Conservation (phyloP, 495 filamentous ascomycete genomes). For the Cercophora scortea region DNA sequence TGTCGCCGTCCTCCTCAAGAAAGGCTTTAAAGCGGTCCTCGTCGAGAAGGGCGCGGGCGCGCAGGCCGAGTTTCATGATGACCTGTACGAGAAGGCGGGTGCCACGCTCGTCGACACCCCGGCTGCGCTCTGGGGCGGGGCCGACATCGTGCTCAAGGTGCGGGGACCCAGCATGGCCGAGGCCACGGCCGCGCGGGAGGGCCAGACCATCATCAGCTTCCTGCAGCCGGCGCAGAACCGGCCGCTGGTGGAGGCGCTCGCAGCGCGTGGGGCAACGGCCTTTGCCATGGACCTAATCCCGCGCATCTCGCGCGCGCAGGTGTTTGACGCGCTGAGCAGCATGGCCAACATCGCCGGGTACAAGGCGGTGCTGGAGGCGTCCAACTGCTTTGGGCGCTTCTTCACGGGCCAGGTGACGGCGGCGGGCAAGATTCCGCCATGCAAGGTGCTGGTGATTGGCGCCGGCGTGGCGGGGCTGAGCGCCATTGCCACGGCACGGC, state of each 20-base stretch:
- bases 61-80: constrained; percentile 62
- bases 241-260: constrained; percentile 57
- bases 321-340: constrained; percentile 72
- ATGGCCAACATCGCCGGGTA: constrained; percentile 88
- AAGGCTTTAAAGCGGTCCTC: constrained; percentile 65
- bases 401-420: constrained; percentile 78
- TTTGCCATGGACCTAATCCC: constrained; percentile 86
- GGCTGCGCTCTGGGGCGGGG: constrained; percentile 53
- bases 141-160: constrained; percentile 73
- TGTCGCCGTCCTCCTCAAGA: constrained; percentile 67
- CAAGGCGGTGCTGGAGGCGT: constrained; percentile 75
- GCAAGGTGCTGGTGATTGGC: constrained; percentile 76
- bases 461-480: constrained; percentile 75
- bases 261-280: constrained; percentile 52
- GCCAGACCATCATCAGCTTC: constrained; percentile 65
- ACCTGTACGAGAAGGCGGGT: constrained; percentile 63
- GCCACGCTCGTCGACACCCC: constrained; percentile 57
- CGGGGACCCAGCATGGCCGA: constrained; percentile 61
- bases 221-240: constrained; percentile 68
- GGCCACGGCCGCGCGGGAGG: constrained; percentile 50
- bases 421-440: constrained; percentile 73
- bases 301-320: constrained; percentile 72
- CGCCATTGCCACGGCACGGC: constrained; percentile 71
- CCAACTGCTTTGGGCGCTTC: constrained; percentile 75
- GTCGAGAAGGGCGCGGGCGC: constrained; percentile 70